phyloP scores from a whole-genome alignment of 768 basidiomycete genomes.

The Tylopilus plumbeoviolaceoides region DNA sequence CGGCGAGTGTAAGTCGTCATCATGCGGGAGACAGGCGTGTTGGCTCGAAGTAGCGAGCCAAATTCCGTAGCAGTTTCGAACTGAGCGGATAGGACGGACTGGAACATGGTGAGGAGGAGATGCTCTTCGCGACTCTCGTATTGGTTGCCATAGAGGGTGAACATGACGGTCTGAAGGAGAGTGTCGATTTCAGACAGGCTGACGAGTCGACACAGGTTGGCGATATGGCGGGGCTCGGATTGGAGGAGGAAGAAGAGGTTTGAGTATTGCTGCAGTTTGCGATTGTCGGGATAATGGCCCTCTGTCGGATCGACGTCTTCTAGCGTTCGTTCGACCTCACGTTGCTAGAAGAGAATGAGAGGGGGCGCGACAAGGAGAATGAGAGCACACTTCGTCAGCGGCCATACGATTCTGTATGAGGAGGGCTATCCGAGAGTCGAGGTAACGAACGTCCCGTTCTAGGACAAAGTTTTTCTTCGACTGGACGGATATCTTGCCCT shows the following conservation, averaged over 20 bases:
- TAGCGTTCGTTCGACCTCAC: slow-evolving; percentile 90
- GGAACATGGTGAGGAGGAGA: slow-evolving; percentile 97
- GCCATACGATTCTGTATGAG: slow-evolving; percentile 99
- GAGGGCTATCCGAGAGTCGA: slow-evolving; percentile 94
- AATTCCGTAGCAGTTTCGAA: slow-evolving; percentile 99
- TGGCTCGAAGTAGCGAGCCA: slow-evolving; percentile 95
- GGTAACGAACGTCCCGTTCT: slow-evolving; percentile 96
- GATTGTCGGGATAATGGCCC: slow-evolving; percentile 91
- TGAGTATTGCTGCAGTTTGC: slow-evolving; percentile 91
- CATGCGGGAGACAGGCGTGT: slow-evolving; percentile 99
- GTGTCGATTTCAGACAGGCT: slow-evolving; percentile 97
- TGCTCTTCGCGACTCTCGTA: slow-evolving; percentile 99
- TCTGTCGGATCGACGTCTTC: slow-evolving; percentile 95
- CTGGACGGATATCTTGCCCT: slow-evolving; percentile 95
- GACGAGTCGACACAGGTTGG: slow-evolving; percentile 93
- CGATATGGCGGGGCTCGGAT: slow-evolving; percentile 95
- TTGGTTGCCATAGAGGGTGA: slow-evolving; percentile 98
- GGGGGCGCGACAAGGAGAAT: neutral
- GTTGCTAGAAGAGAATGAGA: slow-evolving; percentile 55
- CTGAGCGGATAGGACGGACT: slow-evolving; percentile 96
- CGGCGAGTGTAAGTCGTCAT: slow-evolving; percentile 99
- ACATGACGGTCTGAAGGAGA: slow-evolving; percentile 99
- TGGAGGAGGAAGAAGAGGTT: slow-evolving; percentile 99
- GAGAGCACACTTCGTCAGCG: slow-evolving; percentile 73
- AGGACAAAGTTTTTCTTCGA: slow-evolving; percentile 99